These are phyloP conservation scores for Darksidea phi DNA, from an alignment of 495 filamentous ascomycete species.

Conservation along the genomic window DNA sequence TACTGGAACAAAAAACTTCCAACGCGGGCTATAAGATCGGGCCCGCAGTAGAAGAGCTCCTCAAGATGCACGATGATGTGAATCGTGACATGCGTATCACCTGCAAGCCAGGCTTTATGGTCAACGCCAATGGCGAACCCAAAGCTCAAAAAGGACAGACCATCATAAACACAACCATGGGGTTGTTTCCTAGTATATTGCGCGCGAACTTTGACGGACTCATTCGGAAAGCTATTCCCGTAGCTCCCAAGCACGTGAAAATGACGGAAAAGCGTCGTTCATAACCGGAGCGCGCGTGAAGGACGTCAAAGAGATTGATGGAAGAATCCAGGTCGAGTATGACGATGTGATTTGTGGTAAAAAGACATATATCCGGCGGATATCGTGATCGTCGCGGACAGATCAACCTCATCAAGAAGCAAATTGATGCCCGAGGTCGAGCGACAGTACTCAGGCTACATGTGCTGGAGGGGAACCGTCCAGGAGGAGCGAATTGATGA, in stretches of 20 bases:
- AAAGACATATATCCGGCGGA: slow-evolving; percentile 43
- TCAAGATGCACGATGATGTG: slow-evolving; percentile 40
- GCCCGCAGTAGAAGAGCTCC: slow-evolving; percentile 43
- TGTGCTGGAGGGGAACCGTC: slow-evolving; percentile 55
- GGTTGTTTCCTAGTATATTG: slow-evolving; percentile 51
- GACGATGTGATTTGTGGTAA: slow-evolving; percentile 39
- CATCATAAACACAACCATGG: slow-evolving; percentile 51
- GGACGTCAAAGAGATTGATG: slow-evolving; percentile 43
- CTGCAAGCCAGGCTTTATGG: slow-evolving; percentile 6
- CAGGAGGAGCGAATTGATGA: slow-evolving; percentile 42
- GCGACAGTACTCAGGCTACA: slow-evolving; percentile 55
- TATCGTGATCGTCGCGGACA: slow-evolving; percentile 56
- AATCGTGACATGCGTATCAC: slow-evolving; percentile 42
- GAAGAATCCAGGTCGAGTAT: slow-evolving; percentile 44
- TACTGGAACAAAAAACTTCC: slow-evolving; percentile 53
- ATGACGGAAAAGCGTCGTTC: slow-evolving; percentile 48
- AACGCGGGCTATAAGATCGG: slow-evolving; percentile 54
- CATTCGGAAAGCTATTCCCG: slow-evolving; percentile 2
- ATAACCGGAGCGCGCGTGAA: slow-evolving; percentile 49
- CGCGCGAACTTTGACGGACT: slow-evolving; percentile 57
- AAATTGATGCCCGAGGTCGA: slow-evolving; percentile 48
- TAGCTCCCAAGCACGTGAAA: slow-evolving; percentile 34
- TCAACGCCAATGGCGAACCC: not conserved
- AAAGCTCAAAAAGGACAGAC: not conserved
- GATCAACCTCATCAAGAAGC: slow-evolving; percentile 52